Base-by-base conservation (phyloP, 805 yeast species). In the Wickerhamiella bombiphila region DNA sequence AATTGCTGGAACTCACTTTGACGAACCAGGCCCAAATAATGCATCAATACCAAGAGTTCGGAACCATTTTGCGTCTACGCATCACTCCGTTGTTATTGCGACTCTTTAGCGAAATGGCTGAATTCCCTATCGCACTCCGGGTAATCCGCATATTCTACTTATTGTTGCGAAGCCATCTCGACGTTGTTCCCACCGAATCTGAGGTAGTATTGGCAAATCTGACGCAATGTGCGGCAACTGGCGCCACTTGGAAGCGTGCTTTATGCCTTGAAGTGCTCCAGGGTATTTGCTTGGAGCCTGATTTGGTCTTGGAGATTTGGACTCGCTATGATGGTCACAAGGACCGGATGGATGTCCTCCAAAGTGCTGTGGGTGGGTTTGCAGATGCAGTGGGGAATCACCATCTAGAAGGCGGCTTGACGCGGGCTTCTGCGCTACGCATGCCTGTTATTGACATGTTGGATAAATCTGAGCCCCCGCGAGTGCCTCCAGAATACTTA, bases 401-500 rank as follows among this genome's bases (percentile, higher is more conserved):
- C 17, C 17, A 11, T n/a, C 17, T 11, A 7, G 31, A 29, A 17
- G 15, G 17, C 8, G 33, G 20, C 13, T 6, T 30, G 22, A 17
- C 33, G 20, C 19, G 33, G 16, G 33, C 19, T 8, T 32, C 38
- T 4, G 26, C 41, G 1, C 29, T 32, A 13, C 17, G 15, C 9
- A 25, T 24, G 1, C 46, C 49, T 4, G 38, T 46, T 40, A 63
- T 86, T 22, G 95, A 88, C 39, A 69, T 76, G 37, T 64, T 91
- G 18, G 97, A 88, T 52, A 85, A 85, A 50, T 48, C 61, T 0
- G 93, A 80, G 20, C 76, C 94, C 0, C 95, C 95, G 0, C 50
- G 63, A 1, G 59, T 67, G 2, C 80, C 91, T 2, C 63, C 62
- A 4, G 68, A 77, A 0, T 86, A 91, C 41, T 55, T 72, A 1